These are phyloP conservation scores for Ostreobium quekettii DNA, from an alignment of 139 green algal genomes.

Conservation along the genomic window DNA sequence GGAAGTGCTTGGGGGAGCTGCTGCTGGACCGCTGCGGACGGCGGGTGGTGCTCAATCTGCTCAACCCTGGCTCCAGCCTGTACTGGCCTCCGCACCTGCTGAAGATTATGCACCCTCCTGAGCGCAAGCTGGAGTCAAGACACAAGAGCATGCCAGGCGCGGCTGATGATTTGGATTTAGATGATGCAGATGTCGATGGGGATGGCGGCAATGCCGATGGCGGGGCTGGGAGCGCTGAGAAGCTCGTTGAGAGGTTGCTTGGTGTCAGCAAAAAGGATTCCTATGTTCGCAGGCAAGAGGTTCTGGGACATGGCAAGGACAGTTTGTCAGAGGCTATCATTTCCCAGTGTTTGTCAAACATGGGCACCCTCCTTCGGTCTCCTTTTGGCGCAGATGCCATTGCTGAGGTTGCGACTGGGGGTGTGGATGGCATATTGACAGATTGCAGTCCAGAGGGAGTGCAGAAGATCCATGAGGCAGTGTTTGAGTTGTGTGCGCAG, in stretches of 20 bases:
- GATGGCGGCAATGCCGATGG: constrained; percentile 7
- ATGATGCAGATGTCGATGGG: neutral
- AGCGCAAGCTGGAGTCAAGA: neutral
- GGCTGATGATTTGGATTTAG: neutral
- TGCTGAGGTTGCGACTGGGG: constrained; percentile 55
- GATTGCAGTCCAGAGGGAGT: too few species aligned
- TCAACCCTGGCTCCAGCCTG: neutral
- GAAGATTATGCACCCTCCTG: neutral
- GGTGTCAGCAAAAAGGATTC: constrained; percentile 72
- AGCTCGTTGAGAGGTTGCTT: constrained; percentile 31
- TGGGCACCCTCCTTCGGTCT: constrained; percentile 35
- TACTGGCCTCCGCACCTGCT: constrained; percentile 3
- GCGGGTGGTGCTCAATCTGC: constrained; percentile 4
- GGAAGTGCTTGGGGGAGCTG: constrained; percentile 22
- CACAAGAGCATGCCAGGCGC: neutral
- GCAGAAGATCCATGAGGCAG: too few species aligned
- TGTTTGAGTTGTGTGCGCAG: too few species aligned
- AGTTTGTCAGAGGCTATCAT: constrained; percentile 41
- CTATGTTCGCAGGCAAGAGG: constrained; percentile 41
- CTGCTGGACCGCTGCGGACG: neutral
- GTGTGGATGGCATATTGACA: too few species aligned
- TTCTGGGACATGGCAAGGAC: constrained; percentile 45
- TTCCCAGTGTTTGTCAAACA: constrained; percentile 18
- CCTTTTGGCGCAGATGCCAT: constrained; percentile 43
- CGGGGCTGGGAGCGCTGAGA: neutral